Evolutionary conservation across 2,329 filamentous ascomycete species (phyloP).

Genomic region (Fusarium sacchari): DNA sequence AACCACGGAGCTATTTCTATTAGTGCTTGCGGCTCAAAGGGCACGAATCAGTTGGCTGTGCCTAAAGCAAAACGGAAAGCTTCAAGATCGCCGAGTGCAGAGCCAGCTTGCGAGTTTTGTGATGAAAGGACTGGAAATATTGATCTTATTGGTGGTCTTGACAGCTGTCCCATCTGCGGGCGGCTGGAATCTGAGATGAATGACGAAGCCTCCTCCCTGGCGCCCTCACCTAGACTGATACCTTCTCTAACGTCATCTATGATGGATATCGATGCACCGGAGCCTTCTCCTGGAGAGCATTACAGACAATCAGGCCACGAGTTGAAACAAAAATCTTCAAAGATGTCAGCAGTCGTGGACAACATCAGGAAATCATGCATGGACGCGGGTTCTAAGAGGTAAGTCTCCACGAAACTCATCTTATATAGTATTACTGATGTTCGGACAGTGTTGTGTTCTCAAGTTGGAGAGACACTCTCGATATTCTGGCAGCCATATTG

Average conservation of each 20-base stretch:
- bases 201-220: rapidly evolving
- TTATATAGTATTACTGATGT: rapidly evolving
- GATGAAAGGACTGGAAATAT: rapidly evolving
- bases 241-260: rapidly evolving
- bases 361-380: not conserved
- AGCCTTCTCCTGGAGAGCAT: rapidly evolving
- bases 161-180: not conserved
- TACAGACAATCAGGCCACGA: rapidly evolving
- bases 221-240: rapidly evolving
- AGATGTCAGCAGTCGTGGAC: not conserved
- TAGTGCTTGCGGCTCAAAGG: rapidly evolving
- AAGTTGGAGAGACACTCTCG: not conserved
- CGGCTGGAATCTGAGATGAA: rapidly evolving
- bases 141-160: not conserved
- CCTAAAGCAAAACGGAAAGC: rapidly evolving
- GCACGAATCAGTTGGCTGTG: rapidly evolving
- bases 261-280: not conserved
- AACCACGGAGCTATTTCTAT: not conserved
- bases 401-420: rapidly evolving
- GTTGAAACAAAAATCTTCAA: not conserved
- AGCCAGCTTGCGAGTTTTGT: not conserved
- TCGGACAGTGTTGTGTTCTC: not conserved
- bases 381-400: not conserved
- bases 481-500: not conserved
- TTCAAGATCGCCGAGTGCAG: not conserved